Conservation (phyloP, 768 basidiomycete species). For the Crepidotus variabilis region DNA sequence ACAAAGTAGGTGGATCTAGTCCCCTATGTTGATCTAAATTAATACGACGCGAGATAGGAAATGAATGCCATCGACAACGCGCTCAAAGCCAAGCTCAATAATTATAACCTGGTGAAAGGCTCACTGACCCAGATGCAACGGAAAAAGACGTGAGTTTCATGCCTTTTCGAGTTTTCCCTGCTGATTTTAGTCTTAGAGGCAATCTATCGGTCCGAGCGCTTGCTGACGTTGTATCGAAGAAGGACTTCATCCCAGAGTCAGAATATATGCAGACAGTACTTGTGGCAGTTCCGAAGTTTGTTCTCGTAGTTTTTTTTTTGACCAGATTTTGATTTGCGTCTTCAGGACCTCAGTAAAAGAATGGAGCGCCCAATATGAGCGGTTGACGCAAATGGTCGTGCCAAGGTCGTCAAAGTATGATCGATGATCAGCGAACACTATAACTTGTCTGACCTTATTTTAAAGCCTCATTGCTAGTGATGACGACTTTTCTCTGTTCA, state of each 20-base stretch:
- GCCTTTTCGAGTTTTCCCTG: not conserved
- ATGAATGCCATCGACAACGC: conserved; percentile 92
- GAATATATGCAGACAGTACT: conserved; percentile 92
- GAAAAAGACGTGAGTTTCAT: conserved; percentile 72
- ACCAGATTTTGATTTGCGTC: conserved; percentile 17
- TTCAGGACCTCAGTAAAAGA: conserved; percentile 75
- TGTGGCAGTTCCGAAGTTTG: conserved; percentile 92
- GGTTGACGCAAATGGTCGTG: conserved; percentile 84
- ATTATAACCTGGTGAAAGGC: conserved; percentile 93
- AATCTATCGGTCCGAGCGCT: conserved; percentile 92
- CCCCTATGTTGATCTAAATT: conserved; percentile 1
- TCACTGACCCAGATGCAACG: conserved; percentile 88
- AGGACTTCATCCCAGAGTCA: conserved; percentile 82
- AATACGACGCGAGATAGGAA: conserved; percentile 51
- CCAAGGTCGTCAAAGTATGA: conserved; percentile 85
- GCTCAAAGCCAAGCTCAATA: conserved; percentile 87
- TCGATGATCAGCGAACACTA: not conserved
- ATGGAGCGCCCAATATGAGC: conserved; percentile 89
- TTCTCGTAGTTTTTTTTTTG: not conserved
- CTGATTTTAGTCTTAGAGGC: conserved; percentile 48
- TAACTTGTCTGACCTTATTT: conserved; percentile 8
- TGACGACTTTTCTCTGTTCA: conserved; percentile 83
- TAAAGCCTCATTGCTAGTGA: conserved; percentile 73
- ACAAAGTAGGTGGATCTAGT: conserved; percentile 54
- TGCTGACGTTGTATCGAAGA: conserved; percentile 76